These are phyloP conservation scores for Tuber melanosporum DNA, from an alignment of 495 filamentous ascomycete genomes.

Conservation along the genomic window DNA sequence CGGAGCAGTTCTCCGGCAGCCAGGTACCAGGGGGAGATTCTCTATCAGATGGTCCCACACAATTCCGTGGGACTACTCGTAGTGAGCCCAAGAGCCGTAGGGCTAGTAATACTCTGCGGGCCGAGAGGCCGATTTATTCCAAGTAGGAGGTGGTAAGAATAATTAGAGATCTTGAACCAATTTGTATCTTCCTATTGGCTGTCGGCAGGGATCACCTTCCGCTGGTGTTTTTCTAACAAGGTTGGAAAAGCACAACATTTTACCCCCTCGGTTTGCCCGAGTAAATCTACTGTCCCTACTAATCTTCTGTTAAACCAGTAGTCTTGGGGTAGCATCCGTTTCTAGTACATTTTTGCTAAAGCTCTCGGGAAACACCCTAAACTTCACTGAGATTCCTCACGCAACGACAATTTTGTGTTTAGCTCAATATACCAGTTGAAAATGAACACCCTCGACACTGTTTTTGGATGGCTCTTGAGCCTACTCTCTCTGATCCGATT, in stretches of 20 bases:
- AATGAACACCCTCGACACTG: conserved; percentile 6
- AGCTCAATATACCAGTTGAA: conserved; percentile 5
- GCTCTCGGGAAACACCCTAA: not conserved
- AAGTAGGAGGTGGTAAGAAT: not conserved
- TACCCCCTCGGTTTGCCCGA: not conserved
- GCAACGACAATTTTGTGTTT: not conserved
- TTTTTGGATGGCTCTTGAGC: conserved; percentile 10
- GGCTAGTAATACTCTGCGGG: not conserved
- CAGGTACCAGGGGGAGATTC: not conserved
- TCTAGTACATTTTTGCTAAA: not conserved
- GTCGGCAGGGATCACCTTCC: not conserved
- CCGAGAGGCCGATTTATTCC: not conserved
- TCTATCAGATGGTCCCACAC: not conserved
- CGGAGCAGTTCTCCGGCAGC: not conserved
- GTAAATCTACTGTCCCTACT: not conserved
- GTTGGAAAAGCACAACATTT: not conserved
- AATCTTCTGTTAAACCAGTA: conserved; percentile 1
- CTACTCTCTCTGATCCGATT: conserved; percentile 6
- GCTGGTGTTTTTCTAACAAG: not conserved
- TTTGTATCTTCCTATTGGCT: not conserved
- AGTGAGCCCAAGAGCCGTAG: not conserved
- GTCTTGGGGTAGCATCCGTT: not conserved
- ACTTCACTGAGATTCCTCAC: not conserved
- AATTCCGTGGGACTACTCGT: not conserved
- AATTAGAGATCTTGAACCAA: not conserved